A percentile compares a stretch with the other conserved stretches of the same genome.
phyloP scores from a whole-genome alignment of 73 alveolate species.

The Diophrys appendiculata region DNA sequence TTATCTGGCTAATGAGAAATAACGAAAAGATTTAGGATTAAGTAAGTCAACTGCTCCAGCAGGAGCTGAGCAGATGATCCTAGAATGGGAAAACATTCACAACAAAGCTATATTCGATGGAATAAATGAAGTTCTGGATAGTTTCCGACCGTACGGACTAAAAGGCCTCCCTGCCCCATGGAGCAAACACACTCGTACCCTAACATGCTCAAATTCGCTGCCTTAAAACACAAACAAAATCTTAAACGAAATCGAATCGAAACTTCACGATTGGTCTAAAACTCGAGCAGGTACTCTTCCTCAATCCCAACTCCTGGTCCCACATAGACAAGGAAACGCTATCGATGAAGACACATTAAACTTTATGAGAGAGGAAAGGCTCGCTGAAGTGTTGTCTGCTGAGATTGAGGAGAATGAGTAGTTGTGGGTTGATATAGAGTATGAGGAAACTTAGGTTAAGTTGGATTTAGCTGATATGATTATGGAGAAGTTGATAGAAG shows the following conservation, averaged over 20 bases:
- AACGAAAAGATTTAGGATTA: too few species aligned
- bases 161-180: constrained; percentile 89
- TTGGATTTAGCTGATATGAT: constrained; percentile 56
- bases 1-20: too few species aligned
- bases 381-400: constrained; percentile 23
- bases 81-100: constrained; percentile 87
- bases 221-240: constrained; percentile 14
- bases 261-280: constrained; percentile 39
- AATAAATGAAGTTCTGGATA: constrained; percentile 83
- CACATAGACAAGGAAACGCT: constrained; percentile 21
- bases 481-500: constrained; percentile 32
- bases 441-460: constrained; percentile 53
- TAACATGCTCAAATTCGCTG: constrained; percentile 50
- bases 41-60: too few species aligned
- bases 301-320: constrained; percentile 33
- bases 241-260: not conserved
- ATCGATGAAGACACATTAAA: constrained; percentile 18
- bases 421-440: constrained; percentile 49
- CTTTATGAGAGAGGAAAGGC: constrained; percentile 41
- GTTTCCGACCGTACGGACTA: constrained; percentile 81
- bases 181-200: constrained; percentile 57
- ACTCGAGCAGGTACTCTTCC: constrained; percentile 55
- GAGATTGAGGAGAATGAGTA: constrained; percentile 53
- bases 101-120: constrained; percentile 86
- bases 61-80: too few species aligned